Conservation (phyloP, 148 eudicot species). For the Silene uniflora region DNA sequence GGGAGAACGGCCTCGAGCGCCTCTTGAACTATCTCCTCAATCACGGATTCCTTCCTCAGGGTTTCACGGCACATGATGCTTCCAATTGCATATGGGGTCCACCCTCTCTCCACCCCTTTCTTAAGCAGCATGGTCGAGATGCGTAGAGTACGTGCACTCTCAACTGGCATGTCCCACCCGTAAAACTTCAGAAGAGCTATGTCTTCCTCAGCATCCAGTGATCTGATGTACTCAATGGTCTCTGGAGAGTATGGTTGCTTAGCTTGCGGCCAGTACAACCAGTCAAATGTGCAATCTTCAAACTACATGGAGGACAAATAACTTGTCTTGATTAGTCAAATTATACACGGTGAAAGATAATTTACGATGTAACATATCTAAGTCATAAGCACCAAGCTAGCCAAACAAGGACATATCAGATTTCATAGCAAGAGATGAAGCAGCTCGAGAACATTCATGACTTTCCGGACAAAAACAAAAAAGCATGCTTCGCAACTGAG, state of each 20-base stretch:
- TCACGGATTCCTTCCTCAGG: slow-evolving; percentile 52
- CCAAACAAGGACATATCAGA: not conserved
- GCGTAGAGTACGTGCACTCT: slow-evolving; percentile 59
- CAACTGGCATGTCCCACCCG: slow-evolving; percentile 63
- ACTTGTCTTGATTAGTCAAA: not conserved
- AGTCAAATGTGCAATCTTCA: slow-evolving; percentile 82
- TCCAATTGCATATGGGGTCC: slow-evolving; percentile 68
- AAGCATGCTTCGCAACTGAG: too few species aligned
- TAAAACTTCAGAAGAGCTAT: slow-evolving; percentile 60
- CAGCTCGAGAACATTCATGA: too few species aligned
- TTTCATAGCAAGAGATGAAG: not conserved
- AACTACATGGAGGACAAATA: slow-evolving; percentile 38
- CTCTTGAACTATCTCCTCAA: slow-evolving; percentile 66
- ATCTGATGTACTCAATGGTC: slow-evolving; percentile 56
- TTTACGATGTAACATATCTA: not conserved
- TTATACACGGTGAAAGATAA: not conserved
- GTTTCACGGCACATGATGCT: slow-evolving; percentile 71
- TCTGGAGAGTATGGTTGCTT: slow-evolving; percentile 49
- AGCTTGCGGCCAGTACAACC: slow-evolving; percentile 93
- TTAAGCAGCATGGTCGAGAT: slow-evolving; percentile 75
- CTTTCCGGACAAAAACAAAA: too few species aligned
- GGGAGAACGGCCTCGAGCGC: slow-evolving; percentile 57
- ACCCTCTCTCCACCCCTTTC: slow-evolving; percentile 63
- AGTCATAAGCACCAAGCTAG: not conserved
- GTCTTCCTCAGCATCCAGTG: slow-evolving; percentile 78